Evolutionary conservation across 1,139 yeast species (phyloP).

Genomic region (Saccharomyces pastorianus): DNA sequence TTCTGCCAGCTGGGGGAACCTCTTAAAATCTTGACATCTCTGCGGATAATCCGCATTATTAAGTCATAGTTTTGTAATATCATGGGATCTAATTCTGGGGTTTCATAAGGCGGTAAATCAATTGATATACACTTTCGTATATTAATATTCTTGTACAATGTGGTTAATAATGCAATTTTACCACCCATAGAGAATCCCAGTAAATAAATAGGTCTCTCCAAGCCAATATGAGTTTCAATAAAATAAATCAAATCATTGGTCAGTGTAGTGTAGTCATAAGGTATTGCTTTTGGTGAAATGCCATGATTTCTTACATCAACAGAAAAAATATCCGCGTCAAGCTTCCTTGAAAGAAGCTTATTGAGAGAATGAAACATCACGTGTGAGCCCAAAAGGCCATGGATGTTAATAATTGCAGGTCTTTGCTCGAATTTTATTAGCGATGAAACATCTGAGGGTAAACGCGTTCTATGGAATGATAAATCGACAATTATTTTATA

Average conservation of each 20-base stretch:
- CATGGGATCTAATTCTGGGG: slow-evolving; percentile 17
- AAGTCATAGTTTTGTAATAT: slow-evolving; percentile 15
- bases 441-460: background rate
- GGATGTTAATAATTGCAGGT: slow-evolving; percentile 25
- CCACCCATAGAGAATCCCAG: slow-evolving; percentile 31
- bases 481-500: slow-evolving; percentile 14
- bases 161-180: slow-evolving; percentile 23
- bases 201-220: slow-evolving; percentile 19
- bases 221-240: slow-evolving; percentile 15
- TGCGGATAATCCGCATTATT: slow-evolving; percentile 16
- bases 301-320: slow-evolving; percentile 53
- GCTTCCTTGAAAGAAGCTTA: slow-evolving; percentile 32
- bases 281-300: slow-evolving; percentile 37
- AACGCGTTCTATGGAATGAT: slow-evolving; percentile 15
- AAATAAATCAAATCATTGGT: slow-evolving; percentile 37
- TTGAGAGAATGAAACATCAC: slow-evolving; percentile 20
- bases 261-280: slow-evolving; percentile 39
- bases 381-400: slow-evolving; percentile 28
- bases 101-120: slow-evolving; percentile 29
- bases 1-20: slow-evolving; percentile 22
- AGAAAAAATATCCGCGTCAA: slow-evolving; percentile 31
- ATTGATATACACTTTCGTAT: slow-evolving; percentile 23
- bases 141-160: slow-evolving; percentile 15
- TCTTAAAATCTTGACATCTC: slow-evolving; percentile 19
- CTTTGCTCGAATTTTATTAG: background rate